Base-by-base conservation (phyloP, 306 rosid species). In the Prunus kanzakura region DNA sequence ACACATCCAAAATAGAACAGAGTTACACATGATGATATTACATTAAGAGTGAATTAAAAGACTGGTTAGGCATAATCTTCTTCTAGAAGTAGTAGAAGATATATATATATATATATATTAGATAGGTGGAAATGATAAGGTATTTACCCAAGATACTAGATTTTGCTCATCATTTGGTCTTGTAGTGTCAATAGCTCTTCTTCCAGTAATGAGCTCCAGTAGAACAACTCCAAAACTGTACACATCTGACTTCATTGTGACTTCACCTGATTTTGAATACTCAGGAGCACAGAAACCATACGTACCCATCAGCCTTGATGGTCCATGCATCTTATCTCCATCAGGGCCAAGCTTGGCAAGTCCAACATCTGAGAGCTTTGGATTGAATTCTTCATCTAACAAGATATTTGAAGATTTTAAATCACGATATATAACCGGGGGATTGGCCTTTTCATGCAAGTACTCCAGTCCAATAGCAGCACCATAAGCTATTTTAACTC, bases 261-360 rank as follows among this genome's bases (percentile, higher is more conserved):
- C 87, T 29, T 83, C 77, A 51, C 96, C 95, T 8, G 86, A 71
- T 77, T 90, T 89, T 27, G 88, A 80, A 68, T 88, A 90, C 80
- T 94, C 98, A 1, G 98, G 97, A 69, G 97, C 97, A 73, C 88
- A 87, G 75, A 92, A 92, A 62, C 96, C 98, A 49, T 89, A 92
- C 3, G 97, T 89, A 1, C 88, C 93, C 97, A 94, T 88, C 61
- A 87, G 89, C 79, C 96, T 88, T 12, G 96, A 85, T 4, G 98
- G 88, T 10, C 80, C 82, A 30, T 84, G 78, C 67, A 47, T 70
- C 77, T 85, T 85, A 22, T 92, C 93, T 29, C 90, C 89, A 19
- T 81, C 86, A 57, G 84, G 62, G 23, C 84, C 88, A 50, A 87
- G 88, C 73, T 88, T 90, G 18, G 86, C 89, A 6, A 89, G 80